These are phyloP conservation scores for Sarocladiaceae sp. DNA, from an alignment of 2,329 filamentous ascomycete genomes.

Conservation along the genomic window DNA sequence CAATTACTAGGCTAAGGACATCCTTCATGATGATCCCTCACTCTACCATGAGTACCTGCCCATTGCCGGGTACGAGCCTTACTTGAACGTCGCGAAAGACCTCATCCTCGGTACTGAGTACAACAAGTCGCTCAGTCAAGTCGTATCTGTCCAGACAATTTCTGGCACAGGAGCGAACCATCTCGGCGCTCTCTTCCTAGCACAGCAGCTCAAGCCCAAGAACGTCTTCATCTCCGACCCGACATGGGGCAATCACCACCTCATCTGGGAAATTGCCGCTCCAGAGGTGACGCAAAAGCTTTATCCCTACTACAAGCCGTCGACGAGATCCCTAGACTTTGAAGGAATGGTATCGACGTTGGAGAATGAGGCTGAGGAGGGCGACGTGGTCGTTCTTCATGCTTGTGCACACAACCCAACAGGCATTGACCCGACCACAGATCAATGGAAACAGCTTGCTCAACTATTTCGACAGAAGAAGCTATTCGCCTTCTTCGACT, in stretches of 20 bases:
- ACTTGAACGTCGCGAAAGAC: conserved; percentile 34
- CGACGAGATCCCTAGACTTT: conserved; percentile 23
- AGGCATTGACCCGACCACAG: conserved; percentile 27
- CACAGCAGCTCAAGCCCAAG: conserved; percentile 14
- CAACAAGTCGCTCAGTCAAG: conserved; percentile 9
- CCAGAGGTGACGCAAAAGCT: conserved; percentile 17
- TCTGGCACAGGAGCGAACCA: conserved; percentile 32
- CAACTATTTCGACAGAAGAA: conserved; percentile 22
- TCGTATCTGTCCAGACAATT: conserved; percentile 28
- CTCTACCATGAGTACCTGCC: conserved; percentile 93
- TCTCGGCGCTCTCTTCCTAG: conserved; percentile 23
- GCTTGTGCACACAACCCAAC: conserved; percentile 35
- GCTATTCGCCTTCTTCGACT: conserved; percentile 31
- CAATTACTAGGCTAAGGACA: conserved; percentile 68
- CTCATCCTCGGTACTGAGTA: conserved; percentile 18
- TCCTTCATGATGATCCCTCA: conserved; percentile 72
- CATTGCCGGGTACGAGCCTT: conserved; percentile 74
- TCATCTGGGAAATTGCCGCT: conserved; percentile 26
- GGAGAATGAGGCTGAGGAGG: conserved; percentile 16
- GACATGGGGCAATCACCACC: conserved; percentile 46
- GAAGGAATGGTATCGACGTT: conserved; percentile 22
- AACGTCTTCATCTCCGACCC: conserved; percentile 24
- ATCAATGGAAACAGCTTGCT: conserved; percentile 29
- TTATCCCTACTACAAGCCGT: conserved; percentile 28
- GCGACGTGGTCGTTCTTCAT: conserved; percentile 31